Base-by-base conservation (phyloP, 208 protist genomes). In the Blechomonas ayalai region DNA sequence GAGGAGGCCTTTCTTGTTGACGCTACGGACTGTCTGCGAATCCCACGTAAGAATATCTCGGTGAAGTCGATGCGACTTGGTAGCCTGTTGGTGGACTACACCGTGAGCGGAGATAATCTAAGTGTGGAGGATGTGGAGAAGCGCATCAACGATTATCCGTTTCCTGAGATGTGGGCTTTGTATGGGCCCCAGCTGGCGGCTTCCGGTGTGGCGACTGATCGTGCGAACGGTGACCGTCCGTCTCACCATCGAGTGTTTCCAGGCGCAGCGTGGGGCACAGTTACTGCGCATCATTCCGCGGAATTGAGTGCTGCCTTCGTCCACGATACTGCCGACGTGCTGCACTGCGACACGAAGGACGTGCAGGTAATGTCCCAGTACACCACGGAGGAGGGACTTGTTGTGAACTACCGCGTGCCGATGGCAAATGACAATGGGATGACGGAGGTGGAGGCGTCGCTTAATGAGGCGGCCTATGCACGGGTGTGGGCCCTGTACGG, bases 381-480 rank as follows among this genome's bases (percentile, higher is more conserved):
- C 29, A 45, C 59, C n/a, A 54, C 32, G 18, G 45, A 77, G 23
- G 61, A 62, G 33, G 60, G 52, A 19, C 55, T 81, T 4, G 49
- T 67, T 13, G 36, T 80, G 29, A 60, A 77, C 26, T 80, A 66
- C 46, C 39, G 31, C 39, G 26, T 44, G n/a, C 29, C 69, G 47
- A 61, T 63, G 60, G 54, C 37, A 28, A 20, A 15, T 16, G 7
- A 29, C 10, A 29, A 18, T 5, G 8, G 22, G 7, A 3, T 15
- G 1, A 3, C 2, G 24, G 56, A 75, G 35, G 45, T 67, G 7
- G 34, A 52, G 9, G 9, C 26, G 18, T 41, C 42, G 25, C 18
- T 66, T 12, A 36, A 58, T 15, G 39, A 69, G 9, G 49, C 46
- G 37, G 45, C 42, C 16, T 69, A 65, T 44, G 38, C 52, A n/a